phyloP scores from a whole-genome alignment of 1,284 basidiomycete species.

The Sporisorium exsertum region DNA sequence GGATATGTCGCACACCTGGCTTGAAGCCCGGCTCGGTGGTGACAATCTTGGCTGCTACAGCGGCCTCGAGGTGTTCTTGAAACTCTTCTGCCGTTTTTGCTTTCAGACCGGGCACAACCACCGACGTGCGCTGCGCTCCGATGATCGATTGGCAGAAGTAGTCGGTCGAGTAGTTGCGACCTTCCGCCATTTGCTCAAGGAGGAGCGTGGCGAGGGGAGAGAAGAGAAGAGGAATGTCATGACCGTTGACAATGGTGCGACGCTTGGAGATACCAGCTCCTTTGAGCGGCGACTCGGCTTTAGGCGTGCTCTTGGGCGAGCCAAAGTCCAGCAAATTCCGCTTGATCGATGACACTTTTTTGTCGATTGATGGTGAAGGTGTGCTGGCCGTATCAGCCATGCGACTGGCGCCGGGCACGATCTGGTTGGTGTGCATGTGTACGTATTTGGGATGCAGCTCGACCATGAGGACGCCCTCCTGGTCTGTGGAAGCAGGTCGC shows the following conservation, averaged over 20 bases:
- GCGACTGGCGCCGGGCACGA: slow-evolving; percentile 18
- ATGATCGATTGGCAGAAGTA: slow-evolving; percentile 49
- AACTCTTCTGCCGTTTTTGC: slow-evolving; percentile 35
- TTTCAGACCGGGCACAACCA: slow-evolving; percentile 21
- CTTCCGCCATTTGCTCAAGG: slow-evolving; percentile 44
- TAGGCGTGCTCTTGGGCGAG: slow-evolving; percentile 23
- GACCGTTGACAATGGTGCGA: slow-evolving; percentile 37
- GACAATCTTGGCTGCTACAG: slow-evolving; percentile 46
- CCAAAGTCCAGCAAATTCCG: slow-evolving; percentile 13
- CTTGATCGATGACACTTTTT: slow-evolving; percentile 23
- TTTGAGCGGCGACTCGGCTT: slow-evolving; percentile 21
- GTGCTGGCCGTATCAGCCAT: slow-evolving; percentile 39
- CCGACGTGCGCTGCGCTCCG: slow-evolving; percentile 15
- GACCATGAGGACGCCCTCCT: slow-evolving; percentile 36
- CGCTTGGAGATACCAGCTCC: slow-evolving; percentile 4
- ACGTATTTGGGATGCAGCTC: slow-evolving; percentile 45
- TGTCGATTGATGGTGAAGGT: slow-evolving; percentile 24
- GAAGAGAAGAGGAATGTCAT: slow-evolving; percentile 33
- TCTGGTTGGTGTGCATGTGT: slow-evolving; percentile 19
- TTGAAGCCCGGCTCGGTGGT: slow-evolving; percentile 50
- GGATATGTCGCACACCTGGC: slow-evolving; percentile 36
- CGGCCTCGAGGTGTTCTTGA: slow-evolving; percentile 37
- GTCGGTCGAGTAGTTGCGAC: slow-evolving; percentile 51
- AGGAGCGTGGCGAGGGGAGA: slow-evolving; percentile 35
- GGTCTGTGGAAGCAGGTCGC: slow-evolving; percentile 30